phyloP scores from a whole-genome alignment of 192 early-diverging fungal species.

The Backusella tuberculispora region DNA sequence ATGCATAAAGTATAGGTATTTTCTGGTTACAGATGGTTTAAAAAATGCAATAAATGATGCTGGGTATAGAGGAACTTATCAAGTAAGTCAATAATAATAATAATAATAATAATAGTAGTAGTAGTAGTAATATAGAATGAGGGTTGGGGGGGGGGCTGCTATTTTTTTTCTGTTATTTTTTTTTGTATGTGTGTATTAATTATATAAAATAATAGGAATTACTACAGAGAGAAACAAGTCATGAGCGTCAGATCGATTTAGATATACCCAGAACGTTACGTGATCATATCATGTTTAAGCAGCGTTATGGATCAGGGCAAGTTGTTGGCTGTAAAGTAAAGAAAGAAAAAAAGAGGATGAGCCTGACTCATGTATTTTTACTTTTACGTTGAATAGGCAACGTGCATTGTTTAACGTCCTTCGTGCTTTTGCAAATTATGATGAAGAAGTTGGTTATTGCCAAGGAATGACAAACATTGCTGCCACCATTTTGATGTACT shows the following conservation, averaged over 20 bases:
- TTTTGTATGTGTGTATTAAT: constrained; percentile 8
- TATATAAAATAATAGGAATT: constrained; percentile 14
- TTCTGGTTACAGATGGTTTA: constrained; percentile 33
- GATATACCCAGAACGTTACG: constrained; percentile 63
- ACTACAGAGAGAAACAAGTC: constrained; percentile 41
- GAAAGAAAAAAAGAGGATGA: not conserved
- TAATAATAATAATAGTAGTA: not conserved
- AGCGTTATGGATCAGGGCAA: constrained; percentile 63
- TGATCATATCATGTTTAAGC: constrained; percentile 61
- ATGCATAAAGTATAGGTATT: constrained; percentile 34
- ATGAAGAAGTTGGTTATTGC: constrained; percentile 83
- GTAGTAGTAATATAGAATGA: not conserved
- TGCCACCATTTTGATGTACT: constrained; percentile 75
- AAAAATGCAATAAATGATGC: constrained; percentile 24
- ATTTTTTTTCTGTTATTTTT: not conserved
- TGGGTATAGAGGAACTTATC: constrained; percentile 22
- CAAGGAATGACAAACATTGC: constrained; percentile 87
- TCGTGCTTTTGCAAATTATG: constrained; percentile 77
- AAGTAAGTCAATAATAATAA: constrained; percentile 21
- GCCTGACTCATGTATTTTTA: not conserved
- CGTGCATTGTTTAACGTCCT: constrained; percentile 78
- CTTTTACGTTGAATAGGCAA: constrained; percentile 54
- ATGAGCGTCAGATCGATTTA: constrained; percentile 63
- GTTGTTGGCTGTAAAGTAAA: not conserved
- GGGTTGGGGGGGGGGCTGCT: not conserved